Conservation (phyloP, 2,329 filamentous ascomycete species). For the Akanthomyces muscarius region DNA sequence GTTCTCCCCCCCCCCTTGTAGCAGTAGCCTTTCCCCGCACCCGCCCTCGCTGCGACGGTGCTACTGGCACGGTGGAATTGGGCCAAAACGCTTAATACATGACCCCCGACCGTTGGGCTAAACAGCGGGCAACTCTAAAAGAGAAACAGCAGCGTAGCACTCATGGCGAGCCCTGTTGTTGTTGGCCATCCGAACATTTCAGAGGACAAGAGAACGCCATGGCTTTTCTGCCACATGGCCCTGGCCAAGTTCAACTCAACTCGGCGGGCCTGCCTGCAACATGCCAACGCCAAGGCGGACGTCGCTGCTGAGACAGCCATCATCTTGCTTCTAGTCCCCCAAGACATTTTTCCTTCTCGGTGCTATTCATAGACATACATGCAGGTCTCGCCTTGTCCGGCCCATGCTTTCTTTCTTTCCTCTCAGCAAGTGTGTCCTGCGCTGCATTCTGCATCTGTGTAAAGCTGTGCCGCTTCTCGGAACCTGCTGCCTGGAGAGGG, state of each 20-base stretch:
- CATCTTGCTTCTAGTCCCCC: neutral
- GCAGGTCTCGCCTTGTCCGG: constrained; percentile 10
- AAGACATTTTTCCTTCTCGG: constrained; percentile 1
- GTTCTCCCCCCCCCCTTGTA: neutral
- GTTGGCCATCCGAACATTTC: neutral
- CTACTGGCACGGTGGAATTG: neutral
- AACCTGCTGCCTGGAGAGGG: too few species aligned
- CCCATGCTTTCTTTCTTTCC: neutral
- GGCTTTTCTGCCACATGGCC: constrained; percentile 10
- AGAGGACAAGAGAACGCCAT: neutral
- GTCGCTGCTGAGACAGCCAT: constrained; percentile 7
- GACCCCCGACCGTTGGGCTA: neutral
- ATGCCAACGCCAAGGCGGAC: neutral
- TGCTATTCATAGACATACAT: constrained; percentile 18
- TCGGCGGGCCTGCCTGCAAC: neutral
- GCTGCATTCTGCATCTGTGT: too few species aligned
- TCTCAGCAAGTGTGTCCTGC: neutral
- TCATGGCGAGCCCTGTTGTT: too few species aligned
- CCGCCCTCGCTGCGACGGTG: constrained; percentile 1
- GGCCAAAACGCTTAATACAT: neutral
- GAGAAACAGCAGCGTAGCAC: too few species aligned
- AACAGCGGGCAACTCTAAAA: neutral
- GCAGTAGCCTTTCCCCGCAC: constrained; percentile 1
- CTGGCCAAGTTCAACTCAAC: too few species aligned
- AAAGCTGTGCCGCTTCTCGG: too few species aligned